Conservation (phyloP, 257 asterid species). For the Rhazya stricta region DNA sequence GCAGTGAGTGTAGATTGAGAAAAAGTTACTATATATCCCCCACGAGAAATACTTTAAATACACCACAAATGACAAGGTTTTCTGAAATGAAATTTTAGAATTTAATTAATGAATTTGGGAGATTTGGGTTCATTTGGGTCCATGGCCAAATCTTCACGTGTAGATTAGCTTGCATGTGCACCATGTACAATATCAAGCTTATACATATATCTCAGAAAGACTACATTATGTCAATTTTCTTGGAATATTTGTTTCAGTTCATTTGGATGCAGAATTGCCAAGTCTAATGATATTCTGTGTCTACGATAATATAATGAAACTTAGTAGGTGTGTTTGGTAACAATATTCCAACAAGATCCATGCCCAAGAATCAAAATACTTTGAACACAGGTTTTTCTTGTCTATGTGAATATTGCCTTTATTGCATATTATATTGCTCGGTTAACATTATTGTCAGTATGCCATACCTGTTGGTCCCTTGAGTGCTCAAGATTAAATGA, state of each 20-base stretch:
- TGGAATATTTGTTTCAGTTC: too few species aligned
- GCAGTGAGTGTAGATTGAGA: not conserved
- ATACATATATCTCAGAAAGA: not conserved
- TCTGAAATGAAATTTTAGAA: not conserved
- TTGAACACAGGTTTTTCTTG: not conserved
- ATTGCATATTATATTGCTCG: not conserved
- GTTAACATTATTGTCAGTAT: not conserved
- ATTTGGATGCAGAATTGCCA: not conserved
- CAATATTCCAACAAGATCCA: not conserved
- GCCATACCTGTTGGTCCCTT: not conserved
- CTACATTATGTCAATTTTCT: not conserved
- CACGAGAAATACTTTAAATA: not conserved
- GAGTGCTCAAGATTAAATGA: not conserved
- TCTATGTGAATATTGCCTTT: not conserved
- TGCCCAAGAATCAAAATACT: not conserved
- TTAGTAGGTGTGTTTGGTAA: not conserved
- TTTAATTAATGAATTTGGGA: not conserved
- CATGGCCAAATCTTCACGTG: not conserved
- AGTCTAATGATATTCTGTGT: not conserved
- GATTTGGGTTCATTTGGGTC: not conserved
- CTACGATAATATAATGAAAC: not conserved
- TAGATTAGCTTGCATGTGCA: not conserved
- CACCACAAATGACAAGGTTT: not conserved
- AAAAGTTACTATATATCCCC: not conserved
- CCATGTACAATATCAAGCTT: not conserved